Percentiles rank a stretch among this genome's conserved stretches.
phyloP scores from a whole-genome alignment of 257 asterid genomes.

The Solanum etuberosum region DNA sequence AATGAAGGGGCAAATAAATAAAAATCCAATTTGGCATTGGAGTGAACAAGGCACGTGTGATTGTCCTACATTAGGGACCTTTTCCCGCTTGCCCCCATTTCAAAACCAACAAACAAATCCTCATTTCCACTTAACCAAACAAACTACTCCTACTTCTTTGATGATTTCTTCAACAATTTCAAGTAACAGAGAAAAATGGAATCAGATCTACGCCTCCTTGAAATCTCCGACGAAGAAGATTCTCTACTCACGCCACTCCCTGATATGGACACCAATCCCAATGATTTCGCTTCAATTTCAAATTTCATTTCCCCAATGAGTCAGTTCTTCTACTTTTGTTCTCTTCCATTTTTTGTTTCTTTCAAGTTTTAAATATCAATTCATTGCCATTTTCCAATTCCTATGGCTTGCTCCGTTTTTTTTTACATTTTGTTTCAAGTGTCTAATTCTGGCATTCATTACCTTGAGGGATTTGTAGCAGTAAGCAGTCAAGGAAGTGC shows the following conservation, averaged over 20 bases:
- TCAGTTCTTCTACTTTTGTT: neutral
- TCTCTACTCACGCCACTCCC: conserved; percentile 1
- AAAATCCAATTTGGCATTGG: neutral
- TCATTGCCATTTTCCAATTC: neutral
- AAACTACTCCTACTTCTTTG: neutral
- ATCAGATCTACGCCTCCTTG: neutral
- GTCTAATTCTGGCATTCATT: neutral
- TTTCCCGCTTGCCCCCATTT: neutral
- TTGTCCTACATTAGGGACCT: neutral
- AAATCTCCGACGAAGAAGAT: conserved; percentile 6
- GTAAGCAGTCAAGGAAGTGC: neutral
- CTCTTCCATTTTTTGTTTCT: neutral
- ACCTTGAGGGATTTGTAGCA: neutral
- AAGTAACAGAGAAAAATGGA: neutral
- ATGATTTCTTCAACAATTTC: neutral
- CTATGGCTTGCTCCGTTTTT: neutral
- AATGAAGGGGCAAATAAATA: neutral
- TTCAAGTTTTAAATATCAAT: neutral
- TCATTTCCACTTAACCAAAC: neutral
- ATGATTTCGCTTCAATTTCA: neutral
- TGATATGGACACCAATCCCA: neutral
- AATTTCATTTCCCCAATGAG: neutral
- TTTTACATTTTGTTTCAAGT: neutral
- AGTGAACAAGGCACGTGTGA: neutral
- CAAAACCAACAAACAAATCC: neutral